phyloP scores from a whole-genome alignment of 768 basidiomycete genomes.

The Phylloporus arenicola region DNA sequence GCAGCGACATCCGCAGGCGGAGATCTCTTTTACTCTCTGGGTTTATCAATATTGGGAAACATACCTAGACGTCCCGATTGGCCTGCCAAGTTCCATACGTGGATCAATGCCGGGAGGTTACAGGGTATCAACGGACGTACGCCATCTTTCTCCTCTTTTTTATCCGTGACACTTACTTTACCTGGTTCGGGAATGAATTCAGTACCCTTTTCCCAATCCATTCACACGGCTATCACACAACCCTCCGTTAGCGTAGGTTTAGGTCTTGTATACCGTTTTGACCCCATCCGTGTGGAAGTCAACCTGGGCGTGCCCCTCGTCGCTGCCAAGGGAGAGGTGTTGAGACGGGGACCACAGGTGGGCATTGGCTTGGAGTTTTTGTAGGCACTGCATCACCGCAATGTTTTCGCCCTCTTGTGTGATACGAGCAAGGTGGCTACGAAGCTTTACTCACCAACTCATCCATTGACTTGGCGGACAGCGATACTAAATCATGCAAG shows the following conservation, averaged over 20 bases:
- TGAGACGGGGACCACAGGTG: conserved; percentile 68
- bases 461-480: too few relatives aligned
- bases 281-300: conserved; percentile 79
- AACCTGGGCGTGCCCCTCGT: conserved; percentile 84
- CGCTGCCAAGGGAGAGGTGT: conserved; percentile 59
- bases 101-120: conserved; percentile 77
- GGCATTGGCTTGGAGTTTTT: conserved; percentile 80
- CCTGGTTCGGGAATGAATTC: not conserved
- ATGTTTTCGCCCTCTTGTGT: conserved; percentile 1
- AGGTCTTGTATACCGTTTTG: conserved; percentile 78
- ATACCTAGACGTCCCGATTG: conserved; percentile 70
- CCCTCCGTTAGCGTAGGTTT: conserved; percentile 75
- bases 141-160: conserved; percentile 15
- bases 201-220: conserved; percentile 11
- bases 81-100: conserved; percentile 79
- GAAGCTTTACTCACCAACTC: too few relatives aligned
- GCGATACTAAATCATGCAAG: too few relatives aligned
- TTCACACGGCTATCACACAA: conserved; percentile 14
- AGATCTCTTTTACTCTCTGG: conserved; percentile 74
- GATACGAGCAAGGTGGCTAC: not conserved
- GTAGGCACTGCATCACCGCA: conserved; percentile 26
- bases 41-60: conserved; percentile 69
- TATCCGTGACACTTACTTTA: not conserved
- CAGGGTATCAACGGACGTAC: conserved; percentile 55
- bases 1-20: conserved; percentile 84